Evolutionary conservation across 1,139 yeast species (phyloP).

Genomic region (Hemisphaericaspora xylanilytica): DNA sequence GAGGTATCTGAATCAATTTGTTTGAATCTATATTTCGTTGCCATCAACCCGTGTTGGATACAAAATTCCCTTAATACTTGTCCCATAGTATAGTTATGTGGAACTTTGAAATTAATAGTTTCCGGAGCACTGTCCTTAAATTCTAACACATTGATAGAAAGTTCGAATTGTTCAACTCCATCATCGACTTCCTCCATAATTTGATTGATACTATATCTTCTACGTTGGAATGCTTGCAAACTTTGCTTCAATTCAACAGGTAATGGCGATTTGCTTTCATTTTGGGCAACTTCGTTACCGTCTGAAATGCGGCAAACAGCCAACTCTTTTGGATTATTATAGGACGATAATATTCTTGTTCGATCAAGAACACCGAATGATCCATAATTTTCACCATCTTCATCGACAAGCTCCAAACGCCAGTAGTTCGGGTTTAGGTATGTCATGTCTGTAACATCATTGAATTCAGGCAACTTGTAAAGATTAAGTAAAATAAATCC

Average conservation of each 20-base stretch:
- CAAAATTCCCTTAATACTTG: conserved; percentile 36
- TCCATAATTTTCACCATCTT: conserved; percentile 77
- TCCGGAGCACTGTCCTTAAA: conserved; percentile 11
- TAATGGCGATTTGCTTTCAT: conserved; percentile 50
- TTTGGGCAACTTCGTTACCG: conserved; percentile 30
- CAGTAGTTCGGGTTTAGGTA: conserved; percentile 57
- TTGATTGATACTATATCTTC: conserved; percentile 13
- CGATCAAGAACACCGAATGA: conserved; percentile 70
- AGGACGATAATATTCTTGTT: conserved; percentile 50
- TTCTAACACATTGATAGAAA: conserved; percentile 13
- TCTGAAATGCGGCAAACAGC: conserved; percentile 52
- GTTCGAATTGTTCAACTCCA: conserved; percentile 7
- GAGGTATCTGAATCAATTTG: conserved; percentile 10
- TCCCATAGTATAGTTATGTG: conserved; percentile 24
- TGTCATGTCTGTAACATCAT: conserved; percentile 14
- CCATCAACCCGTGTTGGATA: conserved; percentile 26
- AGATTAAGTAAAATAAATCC: conserved; percentile 53
- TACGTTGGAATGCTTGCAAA: conserved; percentile 19
- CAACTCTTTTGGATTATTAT: conserved; percentile 63
- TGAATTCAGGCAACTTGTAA: conserved; percentile 21
- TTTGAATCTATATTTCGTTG: conserved; percentile 18
- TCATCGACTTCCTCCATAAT: conserved; percentile 10
- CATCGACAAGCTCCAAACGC: conserved; percentile 70
- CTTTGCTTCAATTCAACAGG: conserved; percentile 42
- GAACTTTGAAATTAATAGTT: conserved; percentile 9